Evolutionary conservation across 257 asterid genomes (phyloP).

Genomic region (Solanum lycopersicoides): DNA sequence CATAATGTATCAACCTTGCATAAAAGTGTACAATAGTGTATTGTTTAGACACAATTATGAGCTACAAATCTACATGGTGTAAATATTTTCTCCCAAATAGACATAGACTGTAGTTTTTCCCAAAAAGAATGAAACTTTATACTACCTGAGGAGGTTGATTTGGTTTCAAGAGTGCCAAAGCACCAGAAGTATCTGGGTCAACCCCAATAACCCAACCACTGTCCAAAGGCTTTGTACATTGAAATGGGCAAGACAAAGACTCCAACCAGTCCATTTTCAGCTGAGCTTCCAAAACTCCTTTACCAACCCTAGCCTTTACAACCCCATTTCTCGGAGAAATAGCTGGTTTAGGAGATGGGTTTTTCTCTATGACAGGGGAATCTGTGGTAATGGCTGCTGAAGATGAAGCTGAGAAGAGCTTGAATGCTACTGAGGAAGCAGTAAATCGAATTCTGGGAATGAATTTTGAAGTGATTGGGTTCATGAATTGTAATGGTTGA

Average conservation of each 20-base stretch:
- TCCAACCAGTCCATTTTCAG: slow-evolving; percentile 47
- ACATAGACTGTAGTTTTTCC: background rate
- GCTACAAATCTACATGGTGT: background rate
- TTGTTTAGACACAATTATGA: background rate
- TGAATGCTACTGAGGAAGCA: slow-evolving; percentile 22
- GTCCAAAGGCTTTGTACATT: slow-evolving; percentile 8
- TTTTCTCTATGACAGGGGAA: background rate
- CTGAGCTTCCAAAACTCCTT: slow-evolving; percentile 24
- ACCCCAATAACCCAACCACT: slow-evolving; percentile 60
- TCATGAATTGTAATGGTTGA: background rate
- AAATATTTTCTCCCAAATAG: no score
- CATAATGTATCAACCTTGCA: no score
- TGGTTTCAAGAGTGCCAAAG: slow-evolving; percentile 61
- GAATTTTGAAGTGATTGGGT: background rate
- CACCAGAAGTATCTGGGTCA: slow-evolving; percentile 81
- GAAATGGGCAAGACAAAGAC: slow-evolving; percentile 55
- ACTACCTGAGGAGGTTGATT: slow-evolving; percentile 47
- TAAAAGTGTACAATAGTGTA: background rate
- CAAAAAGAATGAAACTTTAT: background rate
- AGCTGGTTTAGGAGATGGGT: slow-evolving; percentile 15
- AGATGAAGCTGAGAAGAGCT: slow-evolving; percentile 22
- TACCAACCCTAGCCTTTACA: slow-evolving; percentile 12
- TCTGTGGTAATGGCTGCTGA: slow-evolving; percentile 4
- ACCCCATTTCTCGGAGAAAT: slow-evolving; percentile 12
- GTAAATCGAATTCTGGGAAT: slow-evolving; percentile 24